phyloP scores from a whole-genome alignment of 2,329 filamentous ascomycete genomes.

The Stagonosporopsis cucurbitacearum region DNA sequence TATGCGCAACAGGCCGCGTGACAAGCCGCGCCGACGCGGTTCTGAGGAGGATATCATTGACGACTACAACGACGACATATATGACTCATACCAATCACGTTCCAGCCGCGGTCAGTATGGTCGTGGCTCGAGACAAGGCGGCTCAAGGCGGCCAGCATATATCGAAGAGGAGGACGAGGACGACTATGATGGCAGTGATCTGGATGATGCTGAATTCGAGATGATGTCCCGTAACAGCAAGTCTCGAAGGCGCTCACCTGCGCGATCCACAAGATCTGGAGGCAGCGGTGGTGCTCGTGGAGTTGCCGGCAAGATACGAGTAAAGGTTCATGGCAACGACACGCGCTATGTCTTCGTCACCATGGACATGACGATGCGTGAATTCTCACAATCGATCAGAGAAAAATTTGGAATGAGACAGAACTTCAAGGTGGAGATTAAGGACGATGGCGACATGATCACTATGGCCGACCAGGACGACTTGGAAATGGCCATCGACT shows the following conservation, averaged over 20 bases:
- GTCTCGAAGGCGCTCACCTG: conserved; percentile 52
- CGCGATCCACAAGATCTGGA: conserved; percentile 43
- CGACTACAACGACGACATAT: conserved; percentile 65
- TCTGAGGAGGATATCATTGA: conserved; percentile 58
- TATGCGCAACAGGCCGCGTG: conserved; percentile 35
- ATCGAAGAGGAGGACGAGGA: conserved; percentile 82
- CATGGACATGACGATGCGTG: conserved; percentile 72
- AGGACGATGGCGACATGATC: conserved; percentile 94
- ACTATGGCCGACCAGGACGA: conserved; percentile 97
- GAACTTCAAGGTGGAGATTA: conserved; percentile 87
- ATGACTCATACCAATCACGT: conserved; percentile 67
- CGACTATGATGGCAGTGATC: conserved; percentile 72
- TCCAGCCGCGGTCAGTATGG: conserved; percentile 37
- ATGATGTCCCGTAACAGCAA: conserved; percentile 65
- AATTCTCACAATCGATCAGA: conserved; percentile 78
- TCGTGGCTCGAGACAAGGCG: conserved; percentile 37
- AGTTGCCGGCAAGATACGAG: conserved; percentile 72
- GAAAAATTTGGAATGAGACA: conserved; percentile 83
- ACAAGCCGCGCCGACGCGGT: conserved; percentile 41
- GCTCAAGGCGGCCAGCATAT: conserved; percentile 62
- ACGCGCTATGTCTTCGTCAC: conserved; percentile 91
- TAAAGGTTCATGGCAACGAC: conserved; percentile 89
- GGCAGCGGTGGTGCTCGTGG: conserved; percentile 57
- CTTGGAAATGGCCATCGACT: conserved; percentile 82
- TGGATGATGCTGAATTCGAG: conserved; percentile 81